Conservation (phyloP, 306 rosid species). For the Mimosa pudica region DNA sequence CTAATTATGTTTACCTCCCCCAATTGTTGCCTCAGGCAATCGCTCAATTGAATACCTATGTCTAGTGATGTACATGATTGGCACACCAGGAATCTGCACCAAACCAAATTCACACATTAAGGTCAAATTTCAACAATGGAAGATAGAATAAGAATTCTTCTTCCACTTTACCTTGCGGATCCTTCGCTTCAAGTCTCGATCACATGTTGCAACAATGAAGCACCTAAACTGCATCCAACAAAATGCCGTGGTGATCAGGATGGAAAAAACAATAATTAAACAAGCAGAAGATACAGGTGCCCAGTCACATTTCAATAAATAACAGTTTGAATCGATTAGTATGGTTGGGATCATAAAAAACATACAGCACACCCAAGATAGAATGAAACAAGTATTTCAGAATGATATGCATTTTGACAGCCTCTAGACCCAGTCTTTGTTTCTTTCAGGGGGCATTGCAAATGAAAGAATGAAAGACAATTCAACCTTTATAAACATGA, state of each 20-base stretch:
- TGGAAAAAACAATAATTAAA: constrained; percentile 10
- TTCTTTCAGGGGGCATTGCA: neutral
- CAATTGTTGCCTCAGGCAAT: constrained; percentile 91
- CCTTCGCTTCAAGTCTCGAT: constrained; percentile 87
- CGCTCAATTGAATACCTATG: constrained; percentile 89
- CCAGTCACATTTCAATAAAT: constrained; percentile 7
- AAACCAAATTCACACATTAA: constrained; percentile 19
- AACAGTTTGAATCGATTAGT: constrained; percentile 5
- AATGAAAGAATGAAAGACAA: neutral
- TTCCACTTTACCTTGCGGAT: constrained; percentile 73
- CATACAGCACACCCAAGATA: neutral
- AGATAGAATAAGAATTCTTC: neutral
- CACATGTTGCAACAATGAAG: constrained; percentile 89
- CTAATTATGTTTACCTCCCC: constrained; percentile 67
- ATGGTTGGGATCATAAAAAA: neutral
- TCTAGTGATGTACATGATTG: constrained; percentile 86
- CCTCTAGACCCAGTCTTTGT: too few species aligned
- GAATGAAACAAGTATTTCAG: constrained; percentile 12
- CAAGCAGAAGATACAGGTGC: neutral
- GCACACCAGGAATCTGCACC: constrained; percentile 90
- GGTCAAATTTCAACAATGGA: constrained; percentile 16
- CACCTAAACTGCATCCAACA: constrained; percentile 72
- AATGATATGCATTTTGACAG: too few species aligned
- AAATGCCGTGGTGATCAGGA: constrained; percentile 18
- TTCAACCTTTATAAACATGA: neutral